Conservation (phyloP, 2,329 filamentous ascomycete species). For the Aureobasidium sp. region DNA sequence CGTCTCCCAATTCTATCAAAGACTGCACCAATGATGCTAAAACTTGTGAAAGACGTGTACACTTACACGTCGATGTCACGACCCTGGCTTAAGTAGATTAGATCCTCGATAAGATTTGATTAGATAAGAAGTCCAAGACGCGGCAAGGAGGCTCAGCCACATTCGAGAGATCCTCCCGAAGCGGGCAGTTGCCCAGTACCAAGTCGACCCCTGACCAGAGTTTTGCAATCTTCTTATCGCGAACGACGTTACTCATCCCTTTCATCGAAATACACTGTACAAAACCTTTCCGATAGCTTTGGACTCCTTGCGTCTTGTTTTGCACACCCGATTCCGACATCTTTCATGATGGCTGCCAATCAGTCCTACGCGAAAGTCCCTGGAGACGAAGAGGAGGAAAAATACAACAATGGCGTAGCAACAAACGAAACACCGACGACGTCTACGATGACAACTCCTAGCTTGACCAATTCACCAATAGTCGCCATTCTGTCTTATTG, state of each 20-base stretch:
- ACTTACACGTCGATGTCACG: no score
- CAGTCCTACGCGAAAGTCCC: neutral
- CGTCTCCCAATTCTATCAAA: no score
- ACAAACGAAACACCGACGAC: neutral
- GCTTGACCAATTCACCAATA: neutral
- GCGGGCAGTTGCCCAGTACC: neutral
- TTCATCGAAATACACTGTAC: neutral
- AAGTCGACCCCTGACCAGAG: neutral
- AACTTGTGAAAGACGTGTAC: no score
- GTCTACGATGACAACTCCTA: neutral
- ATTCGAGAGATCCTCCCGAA: neutral
- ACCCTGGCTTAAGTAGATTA: neutral
- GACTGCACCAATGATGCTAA: no score
- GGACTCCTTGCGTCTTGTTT: no score
- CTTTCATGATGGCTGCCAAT: neutral
- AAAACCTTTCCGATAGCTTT: neutral
- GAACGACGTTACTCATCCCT: neutral
- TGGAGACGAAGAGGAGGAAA: neutral
- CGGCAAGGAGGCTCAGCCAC: neutral
- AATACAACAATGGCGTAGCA: neutral
- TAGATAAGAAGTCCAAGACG: neutral
- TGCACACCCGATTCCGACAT: neutral
- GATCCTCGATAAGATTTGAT: neutral
- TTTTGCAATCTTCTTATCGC: neutral
- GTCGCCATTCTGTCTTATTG: conserved; percentile 86